phyloP scores from a whole-genome alignment of 306 rosid species.

The Cucumis sativus region Cucumber_9930_V3 NC_026657.2:9259001-9259500 shows the following conservation, averaged over 20 bases:
- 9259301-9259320: neutral
- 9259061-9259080: slow-evolving; percentile 93
- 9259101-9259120: slow-evolving; percentile 31
- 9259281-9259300: neutral
- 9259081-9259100: slow-evolving; percentile 98
- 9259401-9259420: neutral
- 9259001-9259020: slow-evolving; percentile 52
- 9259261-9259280: neutral
- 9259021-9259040: slow-evolving; percentile 48
- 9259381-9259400: neutral
- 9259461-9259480: neutral
- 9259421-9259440: neutral
- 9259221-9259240: neutral
- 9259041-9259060: slow-evolving; percentile 69
- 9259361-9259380: neutral
- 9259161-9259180: neutral
- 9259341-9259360: neutral
- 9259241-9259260: neutral
- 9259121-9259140: neutral
- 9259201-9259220: neutral
- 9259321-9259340: neutral
- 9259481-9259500: neutral
- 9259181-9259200: neutral
- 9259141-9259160: neutral
- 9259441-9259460: no score